Conservation (phyloP, 202 grass and related monocot species). For the Bolboschoenoplectus hybrid region DNA sequence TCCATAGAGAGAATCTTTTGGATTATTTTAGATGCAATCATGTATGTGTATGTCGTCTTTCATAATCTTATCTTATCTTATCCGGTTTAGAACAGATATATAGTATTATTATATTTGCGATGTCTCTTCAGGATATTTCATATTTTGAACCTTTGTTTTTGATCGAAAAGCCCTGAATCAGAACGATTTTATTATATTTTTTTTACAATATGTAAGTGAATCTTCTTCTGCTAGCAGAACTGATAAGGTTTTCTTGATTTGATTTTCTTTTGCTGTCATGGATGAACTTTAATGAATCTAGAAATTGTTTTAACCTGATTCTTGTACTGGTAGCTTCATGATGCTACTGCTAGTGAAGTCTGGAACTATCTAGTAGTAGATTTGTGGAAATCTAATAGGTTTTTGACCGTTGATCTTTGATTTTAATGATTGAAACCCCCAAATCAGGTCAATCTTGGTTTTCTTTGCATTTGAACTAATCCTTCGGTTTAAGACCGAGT, state of each 20-base stretch:
- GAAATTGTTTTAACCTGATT: neutral
- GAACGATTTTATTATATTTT: neutral
- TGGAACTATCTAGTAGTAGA: neutral
- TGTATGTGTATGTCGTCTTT: neutral
- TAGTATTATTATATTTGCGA: neutral
- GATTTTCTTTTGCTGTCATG: neutral
- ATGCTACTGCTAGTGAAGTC: neutral
- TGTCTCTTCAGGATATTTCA: neutral
- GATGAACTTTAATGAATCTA: neutral
- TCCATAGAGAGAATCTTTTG: neutral
- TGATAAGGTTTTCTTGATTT: neutral
- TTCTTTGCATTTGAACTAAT: constrained; percentile 12
- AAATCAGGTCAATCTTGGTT: neutral
- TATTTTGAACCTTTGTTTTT: neutral
- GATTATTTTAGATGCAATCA: neutral
- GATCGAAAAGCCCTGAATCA: neutral
- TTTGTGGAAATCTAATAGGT: neutral
- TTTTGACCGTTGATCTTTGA: neutral
- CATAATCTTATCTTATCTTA: neutral
- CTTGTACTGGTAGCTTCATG: neutral
- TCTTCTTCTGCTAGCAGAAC: neutral
- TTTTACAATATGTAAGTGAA: neutral
- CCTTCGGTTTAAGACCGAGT: neutral
- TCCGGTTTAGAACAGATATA: neutral
- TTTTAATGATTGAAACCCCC: neutral